Evolutionary conservation across 768 basidiomycete species (phyloP).

Genomic region (Neoboletus magnificus): DNA sequence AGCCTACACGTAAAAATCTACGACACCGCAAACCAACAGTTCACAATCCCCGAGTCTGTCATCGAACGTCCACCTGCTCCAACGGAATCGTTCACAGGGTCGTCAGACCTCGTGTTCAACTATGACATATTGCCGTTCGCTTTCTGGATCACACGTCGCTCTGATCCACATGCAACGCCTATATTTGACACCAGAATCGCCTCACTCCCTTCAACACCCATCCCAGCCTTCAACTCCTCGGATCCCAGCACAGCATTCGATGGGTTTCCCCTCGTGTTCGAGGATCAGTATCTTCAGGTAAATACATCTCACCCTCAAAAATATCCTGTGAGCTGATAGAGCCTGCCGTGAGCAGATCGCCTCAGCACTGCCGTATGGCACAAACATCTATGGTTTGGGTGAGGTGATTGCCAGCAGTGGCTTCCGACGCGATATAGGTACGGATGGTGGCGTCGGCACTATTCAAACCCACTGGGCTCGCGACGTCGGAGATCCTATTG

Average conservation of each 20-base stretch:
- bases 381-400: constrained; percentile 78
- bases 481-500: constrained; percentile 58
- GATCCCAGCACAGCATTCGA: constrained; percentile 57
- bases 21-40: constrained; percentile 60
- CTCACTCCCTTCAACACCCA: constrained; percentile 60
- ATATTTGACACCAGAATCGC: constrained; percentile 68
- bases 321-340: neutral
- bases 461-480: constrained; percentile 69
- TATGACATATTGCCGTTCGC: constrained; percentile 63
- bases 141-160: constrained; percentile 76
- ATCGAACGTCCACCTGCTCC: constrained; percentile 43
- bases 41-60: constrained; percentile 57
- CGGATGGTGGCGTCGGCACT: constrained; percentile 47
- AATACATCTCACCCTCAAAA: neutral
- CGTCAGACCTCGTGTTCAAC: constrained; percentile 69
- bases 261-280: constrained; percentile 70
- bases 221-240: constrained; percentile 48
- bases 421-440: constrained; percentile 58
- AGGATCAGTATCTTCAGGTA: constrained; percentile 77
- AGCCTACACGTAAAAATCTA: constrained; percentile 69
- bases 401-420: constrained; percentile 70
- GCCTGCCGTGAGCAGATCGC: constrained; percentile 42
- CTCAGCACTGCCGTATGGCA: constrained; percentile 58
- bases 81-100: constrained; percentile 31
- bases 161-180: constrained; percentile 48